A percentile compares a stretch with the other conserved stretches of the same genome.
Conservation (phyloP, 1,139 yeast species). For the Taphrina flavorubra region DNA sequence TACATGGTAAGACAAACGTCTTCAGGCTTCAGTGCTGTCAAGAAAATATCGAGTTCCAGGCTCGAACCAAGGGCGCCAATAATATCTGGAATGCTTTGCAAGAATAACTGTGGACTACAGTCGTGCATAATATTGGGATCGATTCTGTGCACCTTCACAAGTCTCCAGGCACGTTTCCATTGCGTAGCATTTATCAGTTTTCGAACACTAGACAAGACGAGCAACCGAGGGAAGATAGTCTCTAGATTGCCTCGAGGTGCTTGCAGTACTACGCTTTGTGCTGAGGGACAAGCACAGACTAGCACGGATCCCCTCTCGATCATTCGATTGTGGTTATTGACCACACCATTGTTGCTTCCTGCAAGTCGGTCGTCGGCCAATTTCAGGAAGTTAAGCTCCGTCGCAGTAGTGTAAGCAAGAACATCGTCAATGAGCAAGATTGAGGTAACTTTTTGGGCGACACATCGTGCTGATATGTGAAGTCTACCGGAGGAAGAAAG, state of each 20-base stretch:
- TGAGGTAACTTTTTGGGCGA: constrained; percentile 85
- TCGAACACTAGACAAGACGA: constrained; percentile 86
- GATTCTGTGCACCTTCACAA: constrained; percentile 89
- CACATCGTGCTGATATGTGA: constrained; percentile 65
- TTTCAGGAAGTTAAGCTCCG: constrained; percentile 61
- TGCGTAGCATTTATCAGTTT: constrained; percentile 63
- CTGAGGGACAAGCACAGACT: constrained; percentile 81
- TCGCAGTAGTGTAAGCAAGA: constrained; percentile 81
- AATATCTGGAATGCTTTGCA: constrained; percentile 68
- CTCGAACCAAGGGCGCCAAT: constrained; percentile 71
- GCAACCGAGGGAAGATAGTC: constrained; percentile 88
- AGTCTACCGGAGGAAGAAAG: constrained; percentile 74
- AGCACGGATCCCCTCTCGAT: constrained; percentile 89
- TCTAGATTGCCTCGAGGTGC: constrained; percentile 97
- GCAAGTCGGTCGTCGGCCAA: neutral
- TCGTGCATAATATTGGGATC: constrained; percentile 90
- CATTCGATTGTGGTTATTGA: constrained; percentile 79
- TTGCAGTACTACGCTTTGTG: constrained; percentile 80
- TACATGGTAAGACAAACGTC: constrained; percentile 85
- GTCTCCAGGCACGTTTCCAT: constrained; percentile 73
- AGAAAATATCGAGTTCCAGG: constrained; percentile 82
- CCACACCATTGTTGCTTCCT: constrained; percentile 13
- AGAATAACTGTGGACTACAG: constrained; percentile 74
- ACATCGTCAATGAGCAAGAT: constrained; percentile 73
- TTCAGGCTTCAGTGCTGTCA: constrained; percentile 64